Evolutionary conservation across 805 yeast genomes (phyloP).

Genomic region (Maudiozyma bulderi): DNA sequence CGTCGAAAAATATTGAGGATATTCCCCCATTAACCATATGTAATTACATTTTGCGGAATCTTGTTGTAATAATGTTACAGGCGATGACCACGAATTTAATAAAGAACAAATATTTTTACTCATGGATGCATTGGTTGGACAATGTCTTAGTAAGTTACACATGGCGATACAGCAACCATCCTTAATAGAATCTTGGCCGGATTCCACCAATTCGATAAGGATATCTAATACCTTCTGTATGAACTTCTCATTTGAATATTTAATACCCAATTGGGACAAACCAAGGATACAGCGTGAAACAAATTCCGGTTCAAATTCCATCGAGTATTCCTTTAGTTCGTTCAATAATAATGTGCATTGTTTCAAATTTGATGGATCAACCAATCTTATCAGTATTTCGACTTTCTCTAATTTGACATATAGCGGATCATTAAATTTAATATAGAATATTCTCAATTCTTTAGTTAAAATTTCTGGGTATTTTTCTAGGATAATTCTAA

Average conservation of each 20-base stretch:
- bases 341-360: conserved; percentile 52
- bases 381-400: conserved; percentile 63
- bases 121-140: conserved; percentile 35
- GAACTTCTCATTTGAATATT: conserved; percentile 37
- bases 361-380: conserved; percentile 37
- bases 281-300: conserved; percentile 57
- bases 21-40: conserved; percentile 67
- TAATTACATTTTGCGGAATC: conserved; percentile 43
- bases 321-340: conserved; percentile 70
- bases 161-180: conserved; percentile 50
- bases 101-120: conserved; percentile 20
- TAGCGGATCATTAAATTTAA: conserved; percentile 77
- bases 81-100: conserved; percentile 32
- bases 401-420: conserved; percentile 69
- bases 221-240: conserved; percentile 50
- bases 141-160: conserved; percentile 58
- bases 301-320: conserved; percentile 77
- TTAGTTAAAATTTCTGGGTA: conserved; percentile 70
- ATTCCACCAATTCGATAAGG: conserved; percentile 47
- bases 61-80: conserved; percentile 38
- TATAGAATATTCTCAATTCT: conserved; percentile 82
- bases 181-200: conserved; percentile 51
- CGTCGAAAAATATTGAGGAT: conserved; percentile 49
- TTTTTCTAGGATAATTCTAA: conserved; percentile 78
- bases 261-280: conserved; percentile 64